Percentiles rank a stretch among this genome's conserved stretches.
Evolutionary conservation across 2,329 filamentous ascomycete genomes (phyloP).

Genomic region (Chaetomiaceae sp.): DNA sequence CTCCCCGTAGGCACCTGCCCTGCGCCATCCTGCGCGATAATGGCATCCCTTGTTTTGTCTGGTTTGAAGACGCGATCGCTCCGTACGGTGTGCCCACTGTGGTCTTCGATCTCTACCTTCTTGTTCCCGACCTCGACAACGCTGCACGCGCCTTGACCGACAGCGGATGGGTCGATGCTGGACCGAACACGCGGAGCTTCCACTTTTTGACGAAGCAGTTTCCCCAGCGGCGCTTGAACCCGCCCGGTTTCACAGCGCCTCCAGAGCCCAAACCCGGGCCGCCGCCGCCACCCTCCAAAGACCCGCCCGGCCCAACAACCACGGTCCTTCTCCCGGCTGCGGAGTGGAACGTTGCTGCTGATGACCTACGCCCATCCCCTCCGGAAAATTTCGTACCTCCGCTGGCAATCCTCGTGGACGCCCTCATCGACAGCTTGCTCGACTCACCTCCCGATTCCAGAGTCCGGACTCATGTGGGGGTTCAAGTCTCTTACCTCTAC

Average conservation of each 20-base stretch:
- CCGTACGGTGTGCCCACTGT: constrained; percentile 23
- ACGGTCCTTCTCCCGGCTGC: constrained; percentile 2
- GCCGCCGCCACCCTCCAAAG: not conserved
- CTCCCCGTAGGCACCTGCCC: not conserved
- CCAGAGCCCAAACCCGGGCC: not conserved
- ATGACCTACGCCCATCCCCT: not conserved
- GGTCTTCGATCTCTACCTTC: constrained; percentile 22
- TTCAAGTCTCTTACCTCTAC: constrained; percentile 7
- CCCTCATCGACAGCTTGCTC: constrained; percentile 6
- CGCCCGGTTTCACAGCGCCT: not conserved
- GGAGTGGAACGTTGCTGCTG: constrained; percentile 3
- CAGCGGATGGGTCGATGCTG: constrained; percentile 14
- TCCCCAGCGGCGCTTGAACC: not conserved
- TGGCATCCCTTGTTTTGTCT: constrained; percentile 10
- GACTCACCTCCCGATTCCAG: not conserved
- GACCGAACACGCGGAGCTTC: not conserved
- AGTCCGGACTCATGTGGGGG: not conserved
- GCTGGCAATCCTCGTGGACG: not conserved
- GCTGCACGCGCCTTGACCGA: constrained; percentile 15
- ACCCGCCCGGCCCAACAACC: not conserved
- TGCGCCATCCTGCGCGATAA: constrained; percentile 1
- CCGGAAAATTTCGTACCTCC: not conserved
- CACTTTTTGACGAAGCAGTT: constrained; percentile 1
- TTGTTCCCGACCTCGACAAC: constrained; percentile 20
- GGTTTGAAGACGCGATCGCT: constrained; percentile 25